Conservation (phyloP, 1,284 basidiomycete species). For the Tremellales sp. region DNA sequence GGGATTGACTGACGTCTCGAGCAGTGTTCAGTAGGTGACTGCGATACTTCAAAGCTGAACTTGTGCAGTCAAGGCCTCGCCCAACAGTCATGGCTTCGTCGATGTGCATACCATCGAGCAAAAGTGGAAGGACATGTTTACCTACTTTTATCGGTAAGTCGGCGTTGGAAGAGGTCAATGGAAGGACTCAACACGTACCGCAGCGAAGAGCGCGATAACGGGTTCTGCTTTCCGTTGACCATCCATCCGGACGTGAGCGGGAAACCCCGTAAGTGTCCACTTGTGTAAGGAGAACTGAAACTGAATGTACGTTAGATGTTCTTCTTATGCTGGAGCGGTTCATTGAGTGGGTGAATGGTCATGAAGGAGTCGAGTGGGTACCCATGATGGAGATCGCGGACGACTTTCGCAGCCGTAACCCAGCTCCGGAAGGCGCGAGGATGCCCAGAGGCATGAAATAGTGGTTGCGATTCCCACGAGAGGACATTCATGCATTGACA, state of each 20-base stretch:
- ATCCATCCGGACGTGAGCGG: conserved; percentile 73
- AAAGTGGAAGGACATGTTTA: conserved; percentile 71
- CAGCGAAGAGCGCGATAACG: conserved; percentile 56
- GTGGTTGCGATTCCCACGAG: too few relatives aligned
- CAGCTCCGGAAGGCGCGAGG: too few relatives aligned
- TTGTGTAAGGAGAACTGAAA: not conserved
- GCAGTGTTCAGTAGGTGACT: conserved; percentile 13
- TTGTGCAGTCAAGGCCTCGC: conserved; percentile 54
- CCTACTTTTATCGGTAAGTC: conserved; percentile 57
- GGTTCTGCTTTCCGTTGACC: conserved; percentile 71
- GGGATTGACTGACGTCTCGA: not conserved
- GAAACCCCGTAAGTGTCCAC: conserved; percentile 31
- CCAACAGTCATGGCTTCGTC: conserved; percentile 71
- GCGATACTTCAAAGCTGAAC: too few relatives aligned
- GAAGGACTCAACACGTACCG: not conserved
- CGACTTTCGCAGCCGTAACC: too few relatives aligned
- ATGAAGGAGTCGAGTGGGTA: conserved; percentile 68
- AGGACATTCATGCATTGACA: too few relatives aligned
- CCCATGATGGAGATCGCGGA: conserved; percentile 58
- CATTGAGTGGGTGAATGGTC: conserved; percentile 72
- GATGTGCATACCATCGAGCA: conserved; percentile 65
- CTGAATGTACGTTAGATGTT: conserved; percentile 49
- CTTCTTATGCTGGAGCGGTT: conserved; percentile 73
- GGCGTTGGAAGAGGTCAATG: not conserved
- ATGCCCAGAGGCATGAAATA: too few relatives aligned